phyloP scores from a whole-genome alignment of 768 basidiomycete genomes.

The Leccinum arenicola region DNA sequence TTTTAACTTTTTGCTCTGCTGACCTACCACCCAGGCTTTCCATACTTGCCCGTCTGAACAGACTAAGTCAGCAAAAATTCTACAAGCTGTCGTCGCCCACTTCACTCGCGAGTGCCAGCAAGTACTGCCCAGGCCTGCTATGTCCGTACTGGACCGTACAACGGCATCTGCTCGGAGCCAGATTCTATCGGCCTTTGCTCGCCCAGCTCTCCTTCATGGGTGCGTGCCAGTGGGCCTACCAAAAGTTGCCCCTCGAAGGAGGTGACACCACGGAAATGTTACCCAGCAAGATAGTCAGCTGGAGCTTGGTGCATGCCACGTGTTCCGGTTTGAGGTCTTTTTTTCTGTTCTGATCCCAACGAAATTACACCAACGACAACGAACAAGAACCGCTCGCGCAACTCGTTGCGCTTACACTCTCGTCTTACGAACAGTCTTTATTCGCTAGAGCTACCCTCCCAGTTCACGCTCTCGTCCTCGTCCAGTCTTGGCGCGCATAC shows the following conservation, averaged over 20 bases:
- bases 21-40: slow-evolving; percentile 34
- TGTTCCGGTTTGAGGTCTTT: slow-evolving; percentile 13
- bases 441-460: slow-evolving; percentile 38
- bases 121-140: slow-evolving; percentile 24
- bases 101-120: slow-evolving; percentile 18
- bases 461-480: slow-evolving; percentile 14
- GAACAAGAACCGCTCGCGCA: too few relatives aligned
- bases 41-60: slow-evolving; percentile 66
- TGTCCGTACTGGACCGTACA: slow-evolving; percentile 67
- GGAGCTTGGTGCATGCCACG: slow-evolving; percentile 64
- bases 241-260: slow-evolving; percentile 54
- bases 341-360: background rate
- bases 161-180: slow-evolving; percentile 66
- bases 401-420: slow-evolving; percentile 35
- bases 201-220: slow-evolving; percentile 61
- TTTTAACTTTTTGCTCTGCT: background rate
- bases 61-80: slow-evolving; percentile 73
- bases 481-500: slow-evolving; percentile 1
- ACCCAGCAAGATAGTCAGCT: slow-evolving; percentile 43
- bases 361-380: background rate
- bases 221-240: slow-evolving; percentile 77
- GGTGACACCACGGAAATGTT: slow-evolving; percentile 52
- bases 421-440: slow-evolving; percentile 29
- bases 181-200: slow-evolving; percentile 66
- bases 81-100: slow-evolving; percentile 55